Percentiles rank a stretch among this genome's conserved stretches.
Conservation (phyloP, 2,329 filamentous ascomycete species). For the Biscogniauxia sp. region DNA sequence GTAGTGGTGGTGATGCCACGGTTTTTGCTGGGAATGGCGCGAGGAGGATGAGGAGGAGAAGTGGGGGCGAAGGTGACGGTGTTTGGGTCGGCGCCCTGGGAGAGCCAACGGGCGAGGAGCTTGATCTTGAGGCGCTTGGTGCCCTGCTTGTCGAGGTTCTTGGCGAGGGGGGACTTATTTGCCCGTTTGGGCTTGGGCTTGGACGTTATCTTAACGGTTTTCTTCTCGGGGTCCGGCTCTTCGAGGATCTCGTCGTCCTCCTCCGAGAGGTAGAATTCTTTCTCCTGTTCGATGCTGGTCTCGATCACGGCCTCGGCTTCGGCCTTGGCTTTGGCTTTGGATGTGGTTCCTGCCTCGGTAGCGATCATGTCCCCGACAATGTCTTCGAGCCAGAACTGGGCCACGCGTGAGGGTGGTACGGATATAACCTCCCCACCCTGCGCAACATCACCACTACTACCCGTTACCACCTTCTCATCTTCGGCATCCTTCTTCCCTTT, state of each 20-base stretch:
- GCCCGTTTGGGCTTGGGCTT: slow-evolving; percentile 29
- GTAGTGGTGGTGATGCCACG: too few species aligned
- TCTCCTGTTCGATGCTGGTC: too few species aligned
- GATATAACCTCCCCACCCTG: slow-evolving; percentile 22
- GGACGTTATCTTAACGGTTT: slow-evolving; percentile 29
- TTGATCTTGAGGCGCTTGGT: slow-evolving; percentile 57
- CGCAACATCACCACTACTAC: background rate
- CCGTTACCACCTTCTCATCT: background rate
- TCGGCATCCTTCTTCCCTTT: background rate
- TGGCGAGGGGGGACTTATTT: background rate
- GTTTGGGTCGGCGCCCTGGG: too few species aligned
- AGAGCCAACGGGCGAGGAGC: slow-evolving; percentile 56
- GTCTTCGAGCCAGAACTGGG: background rate
- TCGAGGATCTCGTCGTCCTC: slow-evolving; percentile 27
- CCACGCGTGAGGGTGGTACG: background rate
- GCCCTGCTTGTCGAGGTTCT: slow-evolving; percentile 29
- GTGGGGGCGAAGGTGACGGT: too few species aligned
- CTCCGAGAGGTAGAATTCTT: background rate
- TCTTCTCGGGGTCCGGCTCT: slow-evolving; percentile 7
- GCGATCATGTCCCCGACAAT: too few species aligned
- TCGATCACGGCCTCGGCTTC: background rate
- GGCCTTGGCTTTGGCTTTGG: background rate
- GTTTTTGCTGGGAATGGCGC: too few species aligned
- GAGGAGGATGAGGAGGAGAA: too few species aligned
- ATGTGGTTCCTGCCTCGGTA: background rate